Conservation (phyloP, 2,329 filamentous ascomycete genomes). For the Fusarium sacchari region DNA sequence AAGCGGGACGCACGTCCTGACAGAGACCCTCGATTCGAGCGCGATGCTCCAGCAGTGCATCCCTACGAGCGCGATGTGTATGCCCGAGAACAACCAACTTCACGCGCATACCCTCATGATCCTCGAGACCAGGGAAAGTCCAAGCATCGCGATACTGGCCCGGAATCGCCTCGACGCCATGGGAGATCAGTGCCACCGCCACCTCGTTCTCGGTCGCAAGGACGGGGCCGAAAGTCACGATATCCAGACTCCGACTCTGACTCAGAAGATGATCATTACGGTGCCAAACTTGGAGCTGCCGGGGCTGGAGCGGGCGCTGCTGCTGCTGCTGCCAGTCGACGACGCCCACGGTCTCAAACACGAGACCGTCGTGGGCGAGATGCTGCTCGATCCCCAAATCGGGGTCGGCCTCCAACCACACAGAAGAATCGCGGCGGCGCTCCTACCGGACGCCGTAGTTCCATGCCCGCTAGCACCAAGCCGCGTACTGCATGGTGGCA, state of each 20-base stretch:
- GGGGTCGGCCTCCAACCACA: slow-evolving; percentile 39
- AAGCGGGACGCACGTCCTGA: slow-evolving; percentile 17
- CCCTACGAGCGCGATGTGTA: slow-evolving; percentile 21
- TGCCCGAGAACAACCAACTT: not conserved
- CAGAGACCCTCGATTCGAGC: slow-evolving; percentile 17
- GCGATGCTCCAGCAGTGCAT: slow-evolving; percentile 6
- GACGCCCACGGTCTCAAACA: slow-evolving; percentile 40
- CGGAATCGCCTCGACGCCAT: slow-evolving; percentile 28
- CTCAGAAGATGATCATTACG: slow-evolving; percentile 24
- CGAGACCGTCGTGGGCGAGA: slow-evolving; percentile 26
- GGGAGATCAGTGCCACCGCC: slow-evolving; percentile 21
- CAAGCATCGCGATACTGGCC: slow-evolving; percentile 11
- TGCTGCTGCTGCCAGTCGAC: slow-evolving; percentile 18
- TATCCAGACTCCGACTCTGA: slow-evolving; percentile 33
- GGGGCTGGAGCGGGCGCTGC: slow-evolving; percentile 17
- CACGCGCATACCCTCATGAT: slow-evolving; percentile 1
- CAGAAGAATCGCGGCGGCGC: slow-evolving; percentile 23
- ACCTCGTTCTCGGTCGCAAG: slow-evolving; percentile 26
- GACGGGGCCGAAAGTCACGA: slow-evolving; percentile 21
- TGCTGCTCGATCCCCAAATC: slow-evolving; percentile 24
- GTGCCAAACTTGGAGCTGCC: not conserved
- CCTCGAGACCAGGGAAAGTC: slow-evolving; percentile 7
- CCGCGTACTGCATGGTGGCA: slow-evolving; percentile 48
- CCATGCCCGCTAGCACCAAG: slow-evolving; percentile 47
- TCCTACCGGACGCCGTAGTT: slow-evolving; percentile 44